These are phyloP conservation scores for Globomyces pollinis-pini DNA, from an alignment of 192 early-diverging fungal species.

Conservation along the genomic window DNA sequence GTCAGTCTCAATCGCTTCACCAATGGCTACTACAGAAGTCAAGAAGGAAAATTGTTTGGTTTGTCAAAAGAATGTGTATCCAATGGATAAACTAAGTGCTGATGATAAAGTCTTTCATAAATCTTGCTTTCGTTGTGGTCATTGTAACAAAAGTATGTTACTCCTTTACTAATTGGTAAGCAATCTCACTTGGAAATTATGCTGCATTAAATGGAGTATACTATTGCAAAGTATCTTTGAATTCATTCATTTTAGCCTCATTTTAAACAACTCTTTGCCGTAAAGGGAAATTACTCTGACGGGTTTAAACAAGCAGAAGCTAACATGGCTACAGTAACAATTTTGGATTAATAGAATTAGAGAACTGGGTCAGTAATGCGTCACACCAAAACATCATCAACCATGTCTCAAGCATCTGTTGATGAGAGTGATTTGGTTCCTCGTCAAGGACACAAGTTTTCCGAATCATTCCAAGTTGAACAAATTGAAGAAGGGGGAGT, in stretches of 20 bases:
- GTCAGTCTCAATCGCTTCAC: too few species aligned
- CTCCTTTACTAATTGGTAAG: background rate
- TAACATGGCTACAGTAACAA: too few species aligned
- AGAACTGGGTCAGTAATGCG: too few species aligned
- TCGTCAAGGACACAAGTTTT: background rate
- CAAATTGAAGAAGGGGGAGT: background rate
- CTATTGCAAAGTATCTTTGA: conserved; percentile 10
- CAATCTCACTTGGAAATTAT: conserved; percentile 13
- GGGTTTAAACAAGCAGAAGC: conserved; percentile 45
- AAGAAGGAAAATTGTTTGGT: conserved; percentile 9
- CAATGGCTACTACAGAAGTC: background rate
- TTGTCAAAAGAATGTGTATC: conserved; percentile 13
- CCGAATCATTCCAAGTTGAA: background rate
- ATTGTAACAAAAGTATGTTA: conserved; percentile 7
- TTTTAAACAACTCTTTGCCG: conserved; percentile 47
- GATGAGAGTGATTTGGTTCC: background rate
- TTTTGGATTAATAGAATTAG: too few species aligned
- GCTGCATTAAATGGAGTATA: conserved; percentile 15
- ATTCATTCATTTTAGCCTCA: conserved; percentile 22
- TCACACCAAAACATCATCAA: background rate
- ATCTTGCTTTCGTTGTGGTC: conserved; percentile 13
- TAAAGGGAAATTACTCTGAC: conserved; percentile 53
- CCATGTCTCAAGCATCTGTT: background rate
- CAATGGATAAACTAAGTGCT: conserved; percentile 13
- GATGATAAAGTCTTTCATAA: conserved; percentile 19